Base-by-base conservation (phyloP, 129 eudicot species). In the Ambrosia trifida region DNA sequence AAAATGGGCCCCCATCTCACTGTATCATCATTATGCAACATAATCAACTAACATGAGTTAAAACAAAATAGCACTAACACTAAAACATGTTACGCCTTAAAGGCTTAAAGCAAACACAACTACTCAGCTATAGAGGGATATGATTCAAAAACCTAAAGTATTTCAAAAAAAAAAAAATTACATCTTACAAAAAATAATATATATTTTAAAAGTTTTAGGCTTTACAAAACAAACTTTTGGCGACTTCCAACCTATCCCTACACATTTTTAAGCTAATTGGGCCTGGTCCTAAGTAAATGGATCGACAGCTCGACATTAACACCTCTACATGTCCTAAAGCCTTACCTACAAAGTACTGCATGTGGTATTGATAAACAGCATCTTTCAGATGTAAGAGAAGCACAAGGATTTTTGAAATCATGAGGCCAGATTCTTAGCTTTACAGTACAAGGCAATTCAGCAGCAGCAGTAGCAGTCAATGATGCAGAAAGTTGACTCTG, bases 1-100 rank as follows among this genome's bases (percentile, higher is more conserved):
- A 79, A 89, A 89, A 75, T 90, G 93, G 61, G 96, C 88, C 76
- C 99, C 99, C 99, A 94, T 94, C 73, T 94, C 99, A 87, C 99
- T 94, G 86, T 47, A 61, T 6, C 47, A 60, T 33, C 38, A 72
- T 3, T 11, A n/a, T 44, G 12, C 47, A 70, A 54, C 52, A 20
- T 53, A 56, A 56, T 24, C 75, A 56, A 19, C 54, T 41, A 56
- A 40, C 66, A 70, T 33, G 53, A 19, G 52, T 43, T 9, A 59
- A 59, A 32, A 31, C 28, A 40, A 20, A 72, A 51, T 20, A 16
- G 67, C 13, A 17, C 18, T 35, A 31, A 59, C 47, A 14, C 28
- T 31, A 33, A 7, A 13, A 62, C 24, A 40, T 40, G 44, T 40
- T 40, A 40, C 6, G 44, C 9, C 11, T 40, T 40, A 1, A 40